A percentile compares a stretch with the other conserved stretches of the same genome.
These are phyloP conservation scores for Stygiomarasmius scandens DNA, from an alignment of 1,284 basidiomycete species.

Conservation along the genomic window DNA sequence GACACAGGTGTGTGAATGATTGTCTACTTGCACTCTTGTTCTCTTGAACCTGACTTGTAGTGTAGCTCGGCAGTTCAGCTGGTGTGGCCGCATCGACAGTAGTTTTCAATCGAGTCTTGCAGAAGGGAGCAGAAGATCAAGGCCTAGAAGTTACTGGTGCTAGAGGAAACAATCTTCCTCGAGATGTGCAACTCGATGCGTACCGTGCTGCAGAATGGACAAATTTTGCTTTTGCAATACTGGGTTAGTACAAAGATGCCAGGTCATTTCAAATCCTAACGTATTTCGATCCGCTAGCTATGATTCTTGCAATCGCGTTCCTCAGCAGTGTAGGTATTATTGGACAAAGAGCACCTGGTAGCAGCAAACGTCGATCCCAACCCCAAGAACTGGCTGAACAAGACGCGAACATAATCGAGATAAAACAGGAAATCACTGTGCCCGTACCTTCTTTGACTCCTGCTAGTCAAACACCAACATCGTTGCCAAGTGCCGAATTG, in stretches of 20 bases:
- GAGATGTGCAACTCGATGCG: slow-evolving; percentile 41
- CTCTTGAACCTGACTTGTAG: neutral
- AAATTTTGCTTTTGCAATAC: slow-evolving; percentile 57
- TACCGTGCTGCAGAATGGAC: slow-evolving; percentile 71
- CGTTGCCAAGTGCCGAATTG: neutral
- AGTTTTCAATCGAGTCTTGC: slow-evolving; percentile 61
- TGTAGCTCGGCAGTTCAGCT: slow-evolving; percentile 70
- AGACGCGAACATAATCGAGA: neutral
- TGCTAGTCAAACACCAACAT: neutral
- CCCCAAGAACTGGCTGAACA: neutral
- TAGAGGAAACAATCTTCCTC: slow-evolving; percentile 35
- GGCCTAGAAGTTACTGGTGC: slow-evolving; percentile 32
- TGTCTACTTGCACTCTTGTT: slow-evolving; percentile 6
- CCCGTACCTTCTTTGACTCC: no score
- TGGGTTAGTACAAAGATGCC: slow-evolving; percentile 46
- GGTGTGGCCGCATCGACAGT: slow-evolving; percentile 78
- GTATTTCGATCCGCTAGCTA: neutral
- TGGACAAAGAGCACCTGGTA: neutral
- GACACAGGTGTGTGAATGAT: slow-evolving; percentile 50
- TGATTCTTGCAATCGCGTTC: neutral
- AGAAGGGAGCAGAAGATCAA: slow-evolving; percentile 28
- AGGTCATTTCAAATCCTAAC: neutral
- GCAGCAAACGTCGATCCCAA: no score
- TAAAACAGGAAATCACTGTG: neutral
- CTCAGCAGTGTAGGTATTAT: neutral